phyloP scores from a whole-genome alignment of 305 asterid genomes.

The Solanum aculeatissimum region DNA sequence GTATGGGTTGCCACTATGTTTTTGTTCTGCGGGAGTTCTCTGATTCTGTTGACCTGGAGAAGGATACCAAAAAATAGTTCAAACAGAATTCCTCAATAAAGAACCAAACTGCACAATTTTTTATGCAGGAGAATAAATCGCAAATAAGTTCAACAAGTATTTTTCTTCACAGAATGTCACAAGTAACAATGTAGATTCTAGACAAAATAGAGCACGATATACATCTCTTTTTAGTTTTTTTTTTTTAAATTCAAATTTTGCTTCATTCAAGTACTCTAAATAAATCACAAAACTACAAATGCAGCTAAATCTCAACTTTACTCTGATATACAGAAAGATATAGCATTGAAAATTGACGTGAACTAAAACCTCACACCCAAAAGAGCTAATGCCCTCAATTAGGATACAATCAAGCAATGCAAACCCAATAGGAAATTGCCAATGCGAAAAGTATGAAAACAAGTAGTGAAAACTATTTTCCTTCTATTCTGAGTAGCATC shows the following conservation, averaged over 20 bases:
- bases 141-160: not conserved
- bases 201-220: not conserved
- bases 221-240: not conserved
- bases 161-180: not conserved
- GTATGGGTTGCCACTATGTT: constrained; percentile 95
- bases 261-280: not conserved
- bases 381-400: not conserved
- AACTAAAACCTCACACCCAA: not conserved
- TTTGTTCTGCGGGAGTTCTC: constrained; percentile 92
- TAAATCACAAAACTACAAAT: not conserved
- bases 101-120: not conserved
- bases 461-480: not conserved
- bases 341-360: not conserved
- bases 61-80: not conserved
- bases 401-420: not conserved
- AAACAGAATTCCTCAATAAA: not conserved
- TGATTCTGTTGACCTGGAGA: constrained; percentile 83
- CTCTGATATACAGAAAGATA: not conserved
- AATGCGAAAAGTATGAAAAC: not conserved
- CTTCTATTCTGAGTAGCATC: not conserved
- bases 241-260: not conserved
- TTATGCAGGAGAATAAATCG: not conserved
- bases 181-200: not conserved
- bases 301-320: not conserved
- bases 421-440: not conserved